Percentiles rank a stretch among this genome's conserved stretches.
These are phyloP conservation scores for Tritrichomonas foetus DNA, from an alignment of 208 protist genomes.

Conservation along the genomic window DNA sequence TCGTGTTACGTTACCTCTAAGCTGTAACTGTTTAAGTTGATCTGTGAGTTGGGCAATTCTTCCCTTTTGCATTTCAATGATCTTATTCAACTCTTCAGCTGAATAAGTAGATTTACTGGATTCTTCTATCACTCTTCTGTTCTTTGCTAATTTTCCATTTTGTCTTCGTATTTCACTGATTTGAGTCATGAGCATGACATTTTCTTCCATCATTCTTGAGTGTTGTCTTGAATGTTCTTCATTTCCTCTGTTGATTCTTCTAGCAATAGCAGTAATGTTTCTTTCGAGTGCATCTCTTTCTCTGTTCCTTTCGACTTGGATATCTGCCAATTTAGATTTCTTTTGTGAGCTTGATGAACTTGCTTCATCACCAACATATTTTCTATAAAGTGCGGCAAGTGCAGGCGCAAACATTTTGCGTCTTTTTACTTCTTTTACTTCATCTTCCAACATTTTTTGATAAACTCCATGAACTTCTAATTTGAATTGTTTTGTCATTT, in stretches of 20 bases:
- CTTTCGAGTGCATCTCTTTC: conserved; percentile 10
- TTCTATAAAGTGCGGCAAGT: not conserved
- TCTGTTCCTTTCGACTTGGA: conserved; percentile 4
- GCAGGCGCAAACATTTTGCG: not conserved
- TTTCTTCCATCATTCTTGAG: not conserved
- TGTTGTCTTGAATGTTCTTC: not conserved
- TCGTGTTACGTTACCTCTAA: not conserved
- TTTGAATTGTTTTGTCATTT: conserved; percentile 3
- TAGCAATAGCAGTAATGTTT: conserved; percentile 38
- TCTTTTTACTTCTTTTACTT: not conserved
- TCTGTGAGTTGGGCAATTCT: not conserved
- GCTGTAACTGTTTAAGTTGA: conserved; percentile 2
- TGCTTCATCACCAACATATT: conserved; percentile 7
- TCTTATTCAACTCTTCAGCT: not conserved
- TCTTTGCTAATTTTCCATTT: not conserved
- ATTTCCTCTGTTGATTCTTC: not conserved
- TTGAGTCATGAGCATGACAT: not conserved
- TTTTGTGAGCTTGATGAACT: not conserved
- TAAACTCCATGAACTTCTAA: conserved; percentile 13
- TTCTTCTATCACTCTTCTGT: not conserved
- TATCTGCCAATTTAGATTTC: not conserved
- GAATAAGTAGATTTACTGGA: not conserved
- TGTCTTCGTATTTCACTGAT: conserved; percentile 27
- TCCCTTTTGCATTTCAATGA: conserved; percentile 15
- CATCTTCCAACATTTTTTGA: not conserved